Evolutionary conservation across 768 basidiomycete genomes (phyloP), one percentile per base, ranked within the genome.

Genomic region (Chalciporus chontae): DNA sequence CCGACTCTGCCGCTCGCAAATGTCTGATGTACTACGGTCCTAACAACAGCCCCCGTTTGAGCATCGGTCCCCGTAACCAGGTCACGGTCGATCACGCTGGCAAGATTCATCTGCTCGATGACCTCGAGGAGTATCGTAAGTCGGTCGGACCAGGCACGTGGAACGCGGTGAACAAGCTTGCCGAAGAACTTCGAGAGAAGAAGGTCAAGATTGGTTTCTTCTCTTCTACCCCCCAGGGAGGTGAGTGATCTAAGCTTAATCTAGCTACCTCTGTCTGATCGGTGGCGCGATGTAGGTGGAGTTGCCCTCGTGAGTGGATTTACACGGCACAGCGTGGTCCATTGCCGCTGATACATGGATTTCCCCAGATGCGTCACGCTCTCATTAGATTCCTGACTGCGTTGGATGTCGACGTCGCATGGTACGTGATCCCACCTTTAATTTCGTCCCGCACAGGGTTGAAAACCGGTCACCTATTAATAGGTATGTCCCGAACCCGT

Each of bases 151-250:
- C 76, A 49, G 78, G 82, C 48, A 86, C 90, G 3, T 94, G 90
- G 90, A 85, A 83, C 55, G 78, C 88, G 0, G 88, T 94, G 51
- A 76, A 71, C 64, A 87, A 87, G 60, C 84, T 93, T 40, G 87
- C 89, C 5, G 83, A 87, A 43, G 91, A 93, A 62, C 77, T 96
- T 38, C 83, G 85, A 49, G 83, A 87, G 67, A 90, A 87, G 71
- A 87, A 93, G 54, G 73, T 90, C 65, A 91, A 89, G 69, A 89
- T 95, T 55, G 87, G 85, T 19, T 95, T 95, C 79, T 95, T 95
- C 72, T 92, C 89, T 24, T 93, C 91, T 9, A 97, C 94, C 6
- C 94, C 94, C 10, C 92, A 95, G 73, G 94, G 94, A 76, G 84
- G 87, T 87, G 69, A 62, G 78, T 63, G 44, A 36, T 53, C 44